phyloP scores from a whole-genome alignment of 2,329 filamentous ascomycete species.

The Aphanoascus verrucosus region DNA sequence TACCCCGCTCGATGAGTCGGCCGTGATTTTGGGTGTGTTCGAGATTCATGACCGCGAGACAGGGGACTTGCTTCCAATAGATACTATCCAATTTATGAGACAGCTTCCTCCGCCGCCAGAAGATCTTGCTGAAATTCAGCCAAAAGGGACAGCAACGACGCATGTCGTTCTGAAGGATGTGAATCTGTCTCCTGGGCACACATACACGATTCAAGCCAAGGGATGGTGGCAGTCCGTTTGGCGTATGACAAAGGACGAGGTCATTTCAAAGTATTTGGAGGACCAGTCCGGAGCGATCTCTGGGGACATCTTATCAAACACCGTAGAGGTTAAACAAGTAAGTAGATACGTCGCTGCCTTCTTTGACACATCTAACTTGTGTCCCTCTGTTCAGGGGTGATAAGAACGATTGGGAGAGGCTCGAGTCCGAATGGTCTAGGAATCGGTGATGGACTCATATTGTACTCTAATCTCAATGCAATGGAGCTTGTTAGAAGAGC shows the following conservation, averaged over 20 bases:
- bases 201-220: slow-evolving; percentile 25
- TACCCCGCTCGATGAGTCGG: slow-evolving; percentile 29
- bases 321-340: slow-evolving; percentile 11
- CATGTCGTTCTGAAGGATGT: slow-evolving; percentile 22
- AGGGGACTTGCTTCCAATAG: slow-evolving; percentile 19
- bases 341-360: background rate
- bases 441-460: too few relatives aligned
- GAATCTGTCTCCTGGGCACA: slow-evolving; percentile 22
- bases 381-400: background rate
- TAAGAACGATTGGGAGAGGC: background rate
- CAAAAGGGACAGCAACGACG: slow-evolving; percentile 18
- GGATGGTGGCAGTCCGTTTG: slow-evolving; percentile 32
- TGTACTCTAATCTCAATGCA: too few relatives aligned
- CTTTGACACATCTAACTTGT: background rate
- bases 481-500: too few relatives aligned
- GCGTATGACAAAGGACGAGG: slow-evolving; percentile 19
- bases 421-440: background rate
- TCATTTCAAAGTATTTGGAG: slow-evolving; percentile 20
- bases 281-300: slow-evolving; percentile 15
- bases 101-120: slow-evolving; percentile 23
- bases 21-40: slow-evolving; percentile 24
- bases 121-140: slow-evolving; percentile 26
- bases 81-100: slow-evolving; percentile 27
- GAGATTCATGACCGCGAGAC: slow-evolving; percentile 20
- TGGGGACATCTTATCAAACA: slow-evolving; percentile 23